Evolutionary conservation across 208 protist genomes (phyloP), one percentile per base, ranked within the genome.

Genomic region (Trypanosoma cruzi): DNA sequence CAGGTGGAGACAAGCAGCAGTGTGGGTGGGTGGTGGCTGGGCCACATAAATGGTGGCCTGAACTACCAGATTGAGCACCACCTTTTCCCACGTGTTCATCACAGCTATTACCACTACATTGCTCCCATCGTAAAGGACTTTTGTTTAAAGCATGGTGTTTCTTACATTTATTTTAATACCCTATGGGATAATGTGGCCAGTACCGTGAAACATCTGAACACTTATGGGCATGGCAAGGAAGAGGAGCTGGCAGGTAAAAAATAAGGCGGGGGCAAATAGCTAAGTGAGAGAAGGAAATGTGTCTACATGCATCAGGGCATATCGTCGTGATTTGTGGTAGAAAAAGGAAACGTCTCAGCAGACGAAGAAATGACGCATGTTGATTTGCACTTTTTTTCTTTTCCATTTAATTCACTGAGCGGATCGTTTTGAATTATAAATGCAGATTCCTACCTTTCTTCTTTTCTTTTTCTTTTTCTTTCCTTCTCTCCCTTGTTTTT

Each of bases 11-110:
- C 82, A 67, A 88, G 83, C 75, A 88, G 82, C 71, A 90, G 86
- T 73, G 84, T 93, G 52, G 81, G 84, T 42, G 85, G 86, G 20
- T 90, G 84, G 86, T 89, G 82, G 78, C 81, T 85, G 84, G 86
- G 74, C 0, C 82, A 89, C 64, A 64, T 93, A 36, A 90, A 88
- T 75, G 92, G 92, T 36, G 92, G 88, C 7, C 78, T 96, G 31
- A 95, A 95, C 75, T 93, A 90, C 62, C 92, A 96, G 68, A 96
- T 91, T 32, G 92, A 94, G 76, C 92, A 96, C 64, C 92, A 96
- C 64, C 75, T 96, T 7, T 96, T 95, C 64, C 92, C 92, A 20
- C 76, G 88, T 6, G 81, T 96, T 57, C 87, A 90, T 60, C 89
- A 93, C 71, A 75, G 81, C 65, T 90, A 94, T 71, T 96, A 93